Base-by-base conservation (phyloP, 176 grass and related monocot species). In the Eremochloa ophiuroides region DNA sequence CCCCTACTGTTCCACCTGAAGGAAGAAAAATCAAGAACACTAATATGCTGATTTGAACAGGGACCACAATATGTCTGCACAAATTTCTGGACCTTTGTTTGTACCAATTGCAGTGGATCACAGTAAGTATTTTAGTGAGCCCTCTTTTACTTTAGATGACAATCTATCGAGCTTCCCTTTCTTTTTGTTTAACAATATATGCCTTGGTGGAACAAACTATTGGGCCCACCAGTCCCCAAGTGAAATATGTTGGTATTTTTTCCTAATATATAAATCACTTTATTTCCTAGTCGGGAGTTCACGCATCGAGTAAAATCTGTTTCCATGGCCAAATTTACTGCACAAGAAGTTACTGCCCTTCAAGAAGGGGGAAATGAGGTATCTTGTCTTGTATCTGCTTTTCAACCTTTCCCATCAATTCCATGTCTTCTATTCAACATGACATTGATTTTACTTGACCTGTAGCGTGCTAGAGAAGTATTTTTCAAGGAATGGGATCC, bases 241-340 rank as follows among this genome's bases (percentile, higher is more conserved):
- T 82, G 73, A 7, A 53, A 73, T 55, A 39, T 73, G 4, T 68
- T 17, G 16, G 25, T n/a, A n/a, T 47, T n/a, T 55, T 75, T 68
- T 63, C 20, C 66, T 70, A 64, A 17, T n/a, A 25, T n/a, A 25
- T 35, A 35, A 48, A 50, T n/a, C 58, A 71, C 40, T 65, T 74
- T 73, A 61, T 38, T 85, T 42, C 12, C 62, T 81, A 99, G 93
- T 82, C 91, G 96, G 71, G 93, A 99, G 79, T 99, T 99, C 81
- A 99, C 91, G 0, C 96, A 99, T 48, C 86, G 96, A 80, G 96
- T 93, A 62, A 99, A 99, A 91, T 99, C 96, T 33, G 51, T 99
- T 88, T 99, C 96, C 70, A 95, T 99, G 93, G 96, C 96, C 60
- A 99, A 99, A 86, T 99, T 99, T 86, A 99, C 91, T 69, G 91